Base-by-base conservation (phyloP, 2,329 filamentous ascomycete species). In the Myriosclerotinia scirpicola region DNA sequence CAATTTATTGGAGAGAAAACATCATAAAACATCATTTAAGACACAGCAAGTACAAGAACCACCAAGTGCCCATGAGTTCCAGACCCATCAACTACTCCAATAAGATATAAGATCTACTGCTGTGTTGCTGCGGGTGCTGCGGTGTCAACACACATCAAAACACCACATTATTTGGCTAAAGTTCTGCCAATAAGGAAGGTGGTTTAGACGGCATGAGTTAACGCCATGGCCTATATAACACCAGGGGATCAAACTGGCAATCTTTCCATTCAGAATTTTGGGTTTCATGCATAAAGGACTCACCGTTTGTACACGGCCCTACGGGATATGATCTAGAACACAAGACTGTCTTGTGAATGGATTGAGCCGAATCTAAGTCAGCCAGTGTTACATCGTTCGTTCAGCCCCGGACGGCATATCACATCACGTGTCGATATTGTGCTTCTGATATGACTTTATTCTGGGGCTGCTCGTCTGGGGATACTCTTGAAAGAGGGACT, bases 111-210 rank as follows among this genome's bases (percentile, higher is more conserved):
- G 56, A 59, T 36, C 30, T 36, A 44, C 20, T 50, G 34, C 44
- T 60, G 58, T 52, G 58, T 50, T 46, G 20, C 42, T 17, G 42
- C 42, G 42, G 42, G 56, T 59, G 56, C 46, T 59, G 42, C 3
- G 12, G 56, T 59, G 42, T 59, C 42, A 36, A 59, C 42, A 46
- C n/a, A 60, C 46, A 30, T 34, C 58, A 50, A 61, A 50, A 17
- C 58, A 60, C 34, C 44, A 52, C 30, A 50, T 58, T 34, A 30
- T 58, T 58, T 58, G 58, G 58, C 58, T 50, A 40, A 50, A 61
- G 20, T 50, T 26, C n/a, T 50, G 58, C 58, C 58, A 61, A 40
- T 61, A 38, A 26, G 11, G n/a, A 36, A 38, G 44, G 26, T 4
- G 8, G 14, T 8, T 50, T 9, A 38, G 30, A 48, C 20, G 58